Evolutionary conservation across 495 filamentous ascomycete genomes (phyloP).

Genomic region (Penicillium verhagenii): DNA sequence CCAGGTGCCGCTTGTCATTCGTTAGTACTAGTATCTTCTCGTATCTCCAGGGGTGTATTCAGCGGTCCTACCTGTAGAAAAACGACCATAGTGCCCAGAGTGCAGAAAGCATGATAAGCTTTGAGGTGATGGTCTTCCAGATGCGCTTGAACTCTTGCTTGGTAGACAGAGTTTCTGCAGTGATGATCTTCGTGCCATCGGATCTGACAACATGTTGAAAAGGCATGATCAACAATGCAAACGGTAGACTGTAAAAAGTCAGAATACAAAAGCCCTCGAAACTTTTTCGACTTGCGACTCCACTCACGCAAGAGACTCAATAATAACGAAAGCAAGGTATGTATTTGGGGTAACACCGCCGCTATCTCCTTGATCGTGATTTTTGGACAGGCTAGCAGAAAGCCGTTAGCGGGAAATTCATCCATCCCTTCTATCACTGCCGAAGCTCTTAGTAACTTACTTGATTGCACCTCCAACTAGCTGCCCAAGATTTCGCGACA

Average conservation of each 20-base stretch:
- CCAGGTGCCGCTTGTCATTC: constrained; percentile 24
- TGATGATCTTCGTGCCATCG: constrained; percentile 29
- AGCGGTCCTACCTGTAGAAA: constrained; percentile 24
- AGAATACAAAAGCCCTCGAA: background rate
- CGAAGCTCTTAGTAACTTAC: constrained; percentile 10
- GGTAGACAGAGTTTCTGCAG: constrained; percentile 26
- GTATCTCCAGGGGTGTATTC: background rate
- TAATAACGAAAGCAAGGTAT: constrained; percentile 31
- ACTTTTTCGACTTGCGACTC: background rate
- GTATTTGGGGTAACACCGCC: constrained; percentile 30
- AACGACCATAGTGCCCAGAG: constrained; percentile 34
- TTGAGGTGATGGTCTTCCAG: constrained; percentile 28
- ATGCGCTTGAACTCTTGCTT: constrained; percentile 27
- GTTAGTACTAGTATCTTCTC: constrained; percentile 13
- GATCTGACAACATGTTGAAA: constrained; percentile 30
- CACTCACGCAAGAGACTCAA: constrained; percentile 32
- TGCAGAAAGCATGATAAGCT: constrained; percentile 26
- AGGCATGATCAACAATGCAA: constrained; percentile 25
- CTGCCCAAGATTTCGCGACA: constrained; percentile 31
- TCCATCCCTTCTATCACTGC: background rate
- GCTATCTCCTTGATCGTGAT: constrained; percentile 19
- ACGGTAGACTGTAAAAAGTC: constrained; percentile 18
- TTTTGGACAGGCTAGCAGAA: constrained; percentile 24
- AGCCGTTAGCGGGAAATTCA: background rate
- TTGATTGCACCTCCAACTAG: constrained; percentile 34